Percentiles rank a stretch among this genome's conserved stretches.
These are phyloP conservation scores for Dioscorea zingiberensis DNA, from an alignment of 106 monocot genomes.

Conservation along the genomic window DNA sequence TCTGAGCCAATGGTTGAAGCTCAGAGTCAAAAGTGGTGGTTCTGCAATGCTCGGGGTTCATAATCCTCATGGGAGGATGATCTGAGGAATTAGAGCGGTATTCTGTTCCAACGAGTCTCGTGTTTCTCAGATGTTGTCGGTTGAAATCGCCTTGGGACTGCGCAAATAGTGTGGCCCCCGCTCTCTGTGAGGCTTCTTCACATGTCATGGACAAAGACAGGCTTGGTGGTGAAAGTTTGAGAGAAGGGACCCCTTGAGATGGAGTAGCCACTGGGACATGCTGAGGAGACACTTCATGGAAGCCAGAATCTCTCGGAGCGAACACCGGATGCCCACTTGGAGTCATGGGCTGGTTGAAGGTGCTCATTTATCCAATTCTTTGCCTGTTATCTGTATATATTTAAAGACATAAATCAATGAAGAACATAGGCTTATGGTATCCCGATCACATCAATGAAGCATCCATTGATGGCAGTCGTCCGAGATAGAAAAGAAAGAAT, in stretches of 20 bases:
- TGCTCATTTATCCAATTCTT: slow-evolving; percentile 28
- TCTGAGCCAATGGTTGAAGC: slow-evolving; percentile 17
- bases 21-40: background rate
- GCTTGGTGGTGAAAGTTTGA: slow-evolving; percentile 4
- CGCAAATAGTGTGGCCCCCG: background rate
- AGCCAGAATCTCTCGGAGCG: slow-evolving; percentile 5
- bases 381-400: no score
- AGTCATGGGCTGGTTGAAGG: slow-evolving; percentile 32
- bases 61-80: background rate
- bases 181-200: background rate
- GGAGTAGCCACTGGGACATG: background rate
- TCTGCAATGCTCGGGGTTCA: background rate
- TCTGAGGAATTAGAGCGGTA: background rate
- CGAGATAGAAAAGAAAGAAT: no score
- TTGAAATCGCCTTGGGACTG: background rate
- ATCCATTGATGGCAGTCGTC: no score
- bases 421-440: no score
- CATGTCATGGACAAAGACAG: background rate
- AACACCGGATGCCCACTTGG: slow-evolving; percentile 25
- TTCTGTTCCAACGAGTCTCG: background rate
- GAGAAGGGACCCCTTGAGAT: background rate
- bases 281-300: slow-evolving; percentile 1
- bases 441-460: no score
- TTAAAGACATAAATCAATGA: no score
- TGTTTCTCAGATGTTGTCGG: background rate